phyloP scores from a whole-genome alignment of 768 basidiomycete genomes.

The Pleurotus tuoliensis region DNA sequence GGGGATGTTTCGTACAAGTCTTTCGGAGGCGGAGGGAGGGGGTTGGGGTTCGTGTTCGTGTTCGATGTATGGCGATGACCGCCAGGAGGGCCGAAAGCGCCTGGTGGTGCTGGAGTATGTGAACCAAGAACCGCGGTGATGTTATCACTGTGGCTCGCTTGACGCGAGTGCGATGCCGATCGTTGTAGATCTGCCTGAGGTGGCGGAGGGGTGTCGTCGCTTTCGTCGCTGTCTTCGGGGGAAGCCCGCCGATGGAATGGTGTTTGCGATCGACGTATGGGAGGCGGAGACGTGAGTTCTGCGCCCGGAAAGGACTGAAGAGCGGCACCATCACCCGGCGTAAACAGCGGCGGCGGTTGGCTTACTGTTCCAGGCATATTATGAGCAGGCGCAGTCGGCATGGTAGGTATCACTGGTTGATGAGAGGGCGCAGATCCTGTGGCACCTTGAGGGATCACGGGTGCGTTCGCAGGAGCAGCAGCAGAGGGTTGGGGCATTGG shows the following conservation, averaged over 20 bases:
- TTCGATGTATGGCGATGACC: constrained; percentile 17
- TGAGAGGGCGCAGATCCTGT: background rate
- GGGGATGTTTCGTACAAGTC: constrained; percentile 58
- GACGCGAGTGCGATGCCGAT: background rate
- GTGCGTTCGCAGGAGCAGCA: background rate
- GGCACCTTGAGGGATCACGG: background rate
- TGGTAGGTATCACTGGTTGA: constrained; percentile 4
- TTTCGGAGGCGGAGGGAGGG: constrained; percentile 59
- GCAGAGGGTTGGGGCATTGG: background rate
- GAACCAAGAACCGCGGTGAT: constrained; percentile 28
- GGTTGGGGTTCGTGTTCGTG: constrained; percentile 40
- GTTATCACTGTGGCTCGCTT: constrained; percentile 7
- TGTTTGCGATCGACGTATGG: background rate
- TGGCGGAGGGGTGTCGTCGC: background rate
- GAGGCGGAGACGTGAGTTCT: background rate
- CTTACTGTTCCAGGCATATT: background rate
- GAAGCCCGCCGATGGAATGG: background rate
- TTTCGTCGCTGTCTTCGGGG: background rate
- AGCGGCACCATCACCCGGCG: background rate
- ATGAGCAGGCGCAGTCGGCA: background rate
- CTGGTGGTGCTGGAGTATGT: constrained; percentile 22
- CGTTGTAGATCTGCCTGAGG: background rate
- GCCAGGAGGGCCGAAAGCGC: constrained; percentile 27
- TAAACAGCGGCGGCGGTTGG: constrained; percentile 3
- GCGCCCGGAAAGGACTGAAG: constrained; percentile 5